Base-by-base conservation (phyloP, 75 land plant genomes). In the Pinus albicaulis region DNA sequence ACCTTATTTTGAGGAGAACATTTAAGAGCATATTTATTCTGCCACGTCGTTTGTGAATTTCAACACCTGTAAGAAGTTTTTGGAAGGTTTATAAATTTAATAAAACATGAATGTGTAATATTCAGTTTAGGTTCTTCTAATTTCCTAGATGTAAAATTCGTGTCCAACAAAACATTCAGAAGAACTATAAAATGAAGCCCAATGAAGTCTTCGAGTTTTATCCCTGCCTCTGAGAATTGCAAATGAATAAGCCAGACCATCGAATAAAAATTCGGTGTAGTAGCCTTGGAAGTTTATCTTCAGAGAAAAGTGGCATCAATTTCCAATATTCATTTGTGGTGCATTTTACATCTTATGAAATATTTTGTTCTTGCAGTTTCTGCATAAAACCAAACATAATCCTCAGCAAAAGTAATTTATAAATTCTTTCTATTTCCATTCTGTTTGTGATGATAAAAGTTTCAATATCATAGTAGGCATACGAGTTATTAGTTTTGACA, bases 341-440 rank as follows among this genome's bases (percentile, higher is more conserved):
- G 7, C 34, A 64, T 64, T 64, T 31, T 31, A 41, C 10, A 4
- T 31, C n/a, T 16, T 72, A 14, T 17, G 55, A 22, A 48, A 44
- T 52, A 28, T 17, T 48, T 22, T 17, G 24, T 52, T 72, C 56
- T 72, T 79, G 55, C 74, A 90, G 92, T 90, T 90, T 90, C 60
- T 90, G 78, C 79, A 84, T 68, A 83, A 88, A 77, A 90, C 90
- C 38, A 79, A 78, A 28, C 77, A 90, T 58, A 90, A 88, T 41
- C 92, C 92, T 48, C 12, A 48, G 11, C 53, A 48, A 10, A 48
- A 48, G 11, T 10, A 10, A 48, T 48, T 48, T 48, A 48, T 48
- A 48, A 2, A 48, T 48, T 48, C 53, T 48, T 48, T 48, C 11
- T 48, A 48, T 48, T 48, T 48, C 53, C 53, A 31, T 10, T 48